Conservation (phyloP, 305 asterid species). For the Fraxinus platypoda region DNA sequence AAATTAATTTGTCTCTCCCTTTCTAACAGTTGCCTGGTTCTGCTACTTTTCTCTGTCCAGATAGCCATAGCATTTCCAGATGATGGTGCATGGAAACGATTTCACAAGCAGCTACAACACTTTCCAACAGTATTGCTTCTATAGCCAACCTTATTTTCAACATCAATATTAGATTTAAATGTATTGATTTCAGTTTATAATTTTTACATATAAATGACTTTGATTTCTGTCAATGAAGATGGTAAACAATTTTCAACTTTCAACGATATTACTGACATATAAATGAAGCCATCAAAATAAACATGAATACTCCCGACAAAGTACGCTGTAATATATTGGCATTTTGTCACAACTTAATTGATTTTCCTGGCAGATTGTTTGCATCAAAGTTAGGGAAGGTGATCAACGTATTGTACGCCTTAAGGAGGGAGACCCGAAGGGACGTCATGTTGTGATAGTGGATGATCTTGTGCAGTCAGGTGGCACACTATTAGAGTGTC, state of each 20-base stretch:
- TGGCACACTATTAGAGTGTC: constrained; percentile 85
- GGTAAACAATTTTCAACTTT: not conserved
- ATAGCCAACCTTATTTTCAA: constrained; percentile 6
- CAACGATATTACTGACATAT: not conserved
- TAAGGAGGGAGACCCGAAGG: constrained; percentile 88
- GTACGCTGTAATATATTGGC: constrained; percentile 6
- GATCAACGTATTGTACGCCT: constrained; percentile 81
- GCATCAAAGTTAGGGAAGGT: constrained; percentile 97
- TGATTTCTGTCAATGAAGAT: not conserved
- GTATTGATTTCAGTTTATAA: not conserved
- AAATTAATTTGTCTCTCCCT: not conserved
- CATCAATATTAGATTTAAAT: not conserved
- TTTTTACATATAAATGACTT: not conserved
- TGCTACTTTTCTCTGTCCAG: constrained; percentile 38
- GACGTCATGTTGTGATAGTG: constrained; percentile 95
- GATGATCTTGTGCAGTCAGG: constrained; percentile 99
- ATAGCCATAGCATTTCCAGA: constrained; percentile 96
- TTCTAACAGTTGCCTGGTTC: constrained; percentile 15
- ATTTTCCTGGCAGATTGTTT: constrained; percentile 60
- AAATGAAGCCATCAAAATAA: not conserved
- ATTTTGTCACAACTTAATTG: constrained; percentile 23
- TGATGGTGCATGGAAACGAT: constrained; percentile 99
- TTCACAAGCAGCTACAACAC: constrained; percentile 98
- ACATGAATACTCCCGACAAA: not conserved
- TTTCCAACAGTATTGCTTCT: constrained; percentile 76